A percentile compares a stretch with the other conserved stretches of the same genome.
phyloP scores from a whole-genome alignment of 768 basidiomycete species.

The Fomitopsis serialis region DNA sequence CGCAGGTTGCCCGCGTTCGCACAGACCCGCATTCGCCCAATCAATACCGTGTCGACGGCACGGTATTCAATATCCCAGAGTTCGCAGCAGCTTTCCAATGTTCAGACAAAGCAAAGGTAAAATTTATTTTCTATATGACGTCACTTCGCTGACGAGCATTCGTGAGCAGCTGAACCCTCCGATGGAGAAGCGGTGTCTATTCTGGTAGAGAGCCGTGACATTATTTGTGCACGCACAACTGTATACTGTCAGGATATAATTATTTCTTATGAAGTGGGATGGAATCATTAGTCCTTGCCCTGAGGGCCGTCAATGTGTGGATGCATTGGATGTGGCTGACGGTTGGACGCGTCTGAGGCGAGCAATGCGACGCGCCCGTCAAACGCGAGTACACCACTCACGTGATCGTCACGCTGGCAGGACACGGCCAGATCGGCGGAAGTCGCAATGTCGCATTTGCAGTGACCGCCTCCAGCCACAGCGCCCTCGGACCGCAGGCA shows the following conservation, averaged over 20 bases:
- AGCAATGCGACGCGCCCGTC: no score
- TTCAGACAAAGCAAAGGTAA: conserved; percentile 65
- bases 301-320: no score
- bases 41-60: conserved; percentile 78
- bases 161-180: conserved; percentile 72
- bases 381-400: no score
- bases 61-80: conserved; percentile 80
- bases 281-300: no score
- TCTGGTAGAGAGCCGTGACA: conserved; percentile 49
- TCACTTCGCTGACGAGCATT: neutral
- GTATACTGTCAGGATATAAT: conserved; percentile 1
- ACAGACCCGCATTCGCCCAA: conserved; percentile 88
- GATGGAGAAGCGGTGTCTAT: conserved; percentile 66
- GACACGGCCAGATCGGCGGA: no score
- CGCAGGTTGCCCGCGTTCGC: conserved; percentile 68
- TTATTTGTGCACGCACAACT: neutral
- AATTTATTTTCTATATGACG: conserved; percentile 15
- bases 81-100: conserved; percentile 89
- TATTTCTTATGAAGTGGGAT: neutral
- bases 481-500: no score
- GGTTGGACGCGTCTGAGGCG: no score
- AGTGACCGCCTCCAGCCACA: no score
- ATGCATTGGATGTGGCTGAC: no score
- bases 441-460: no score
- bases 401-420: no score